phyloP scores from a whole-genome alignment of 2,329 filamentous ascomycete species.

The Huntiella omanensis region DNA sequence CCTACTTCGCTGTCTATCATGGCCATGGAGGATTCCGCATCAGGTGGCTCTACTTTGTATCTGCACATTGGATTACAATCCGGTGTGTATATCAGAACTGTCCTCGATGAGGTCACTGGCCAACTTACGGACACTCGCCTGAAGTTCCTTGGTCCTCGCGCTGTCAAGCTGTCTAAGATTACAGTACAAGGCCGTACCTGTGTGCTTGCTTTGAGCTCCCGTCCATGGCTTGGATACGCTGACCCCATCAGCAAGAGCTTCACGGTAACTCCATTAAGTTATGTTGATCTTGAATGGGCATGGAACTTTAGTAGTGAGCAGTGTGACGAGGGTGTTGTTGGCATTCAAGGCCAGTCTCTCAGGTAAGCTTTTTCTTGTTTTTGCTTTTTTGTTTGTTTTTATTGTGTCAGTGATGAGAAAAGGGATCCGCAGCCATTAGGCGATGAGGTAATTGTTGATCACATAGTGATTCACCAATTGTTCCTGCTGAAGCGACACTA shows the following conservation, averaged over 20 bases:
- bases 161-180: constrained; percentile 81
- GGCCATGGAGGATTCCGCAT: constrained; percentile 85
- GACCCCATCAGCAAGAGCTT: constrained; percentile 65
- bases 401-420: constrained; percentile 40
- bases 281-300: constrained; percentile 73
- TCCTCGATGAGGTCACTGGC: constrained; percentile 86
- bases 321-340: constrained; percentile 83
- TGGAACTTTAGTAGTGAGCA: constrained; percentile 96
- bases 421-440: constrained; percentile 35
- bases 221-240: constrained; percentile 91
- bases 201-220: constrained; percentile 74
- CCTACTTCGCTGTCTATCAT: constrained; percentile 83
- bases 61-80: constrained; percentile 92
- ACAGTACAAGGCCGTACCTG: constrained; percentile 68
- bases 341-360: constrained; percentile 73
- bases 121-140: constrained; percentile 89
- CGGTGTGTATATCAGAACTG: constrained; percentile 86
- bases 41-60: constrained; percentile 73
- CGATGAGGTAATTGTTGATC: constrained; percentile 35
- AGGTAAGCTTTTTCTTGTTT: constrained; percentile 36
- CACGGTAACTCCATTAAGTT: constrained; percentile 80
- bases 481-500: constrained; percentile 64
- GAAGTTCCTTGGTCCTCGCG: constrained; percentile 80
- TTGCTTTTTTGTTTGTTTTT: constrained; percentile 17
- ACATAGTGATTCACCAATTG: constrained; percentile 55